Percentiles rank a stretch among this genome's conserved stretches.
Evolutionary conservation across 371 early-diverging fungal species (phyloP).

Genomic region (Blakeslea trispora): DNA sequence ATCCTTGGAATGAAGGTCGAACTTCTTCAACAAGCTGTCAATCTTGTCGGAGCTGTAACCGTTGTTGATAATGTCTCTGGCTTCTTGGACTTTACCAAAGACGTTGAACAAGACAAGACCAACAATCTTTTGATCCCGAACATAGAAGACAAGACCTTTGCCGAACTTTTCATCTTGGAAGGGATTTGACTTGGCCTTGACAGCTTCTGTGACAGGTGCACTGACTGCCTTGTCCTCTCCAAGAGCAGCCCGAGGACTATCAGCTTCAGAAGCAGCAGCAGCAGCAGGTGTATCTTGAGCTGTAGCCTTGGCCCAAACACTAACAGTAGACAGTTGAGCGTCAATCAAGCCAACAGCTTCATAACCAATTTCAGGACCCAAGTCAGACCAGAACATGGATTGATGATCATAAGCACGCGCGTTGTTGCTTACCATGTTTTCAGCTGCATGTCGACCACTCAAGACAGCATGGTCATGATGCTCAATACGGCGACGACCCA

Average conservation of each 20-base stretch:
- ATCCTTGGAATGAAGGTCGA: conserved; percentile 26
- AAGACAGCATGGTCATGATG: conserved; percentile 77
- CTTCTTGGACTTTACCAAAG: conserved; percentile 69
- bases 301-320: conserved; percentile 73
- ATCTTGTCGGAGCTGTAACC: conserved; percentile 51
- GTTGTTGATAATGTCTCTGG: conserved; percentile 65
- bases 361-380: conserved; percentile 75
- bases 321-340: conserved; percentile 65
- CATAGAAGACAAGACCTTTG: conserved; percentile 75
- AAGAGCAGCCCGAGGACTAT: conserved; percentile 36
- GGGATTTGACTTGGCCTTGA: conserved; percentile 23
- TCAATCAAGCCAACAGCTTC: conserved; percentile 78
- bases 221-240: conserved; percentile 27
- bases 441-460: conserved; percentile 72
- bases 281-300: conserved; percentile 52
- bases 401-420: conserved; percentile 71
- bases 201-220: conserved; percentile 36
- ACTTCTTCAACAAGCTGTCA: conserved; percentile 45
- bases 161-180: conserved; percentile 55
- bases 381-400: conserved; percentile 81
- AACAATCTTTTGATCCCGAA: conserved; percentile 64
- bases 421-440: conserved; percentile 67
- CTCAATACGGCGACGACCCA: conserved; percentile 79
- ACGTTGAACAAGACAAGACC: conserved; percentile 73
- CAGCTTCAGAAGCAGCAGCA: conserved; percentile 38